A percentile compares a stretch with the other conserved stretches of the same genome.
phyloP scores from a whole-genome alignment of 2,329 filamentous ascomycete species.

The Fusarium sp. region DNA sequence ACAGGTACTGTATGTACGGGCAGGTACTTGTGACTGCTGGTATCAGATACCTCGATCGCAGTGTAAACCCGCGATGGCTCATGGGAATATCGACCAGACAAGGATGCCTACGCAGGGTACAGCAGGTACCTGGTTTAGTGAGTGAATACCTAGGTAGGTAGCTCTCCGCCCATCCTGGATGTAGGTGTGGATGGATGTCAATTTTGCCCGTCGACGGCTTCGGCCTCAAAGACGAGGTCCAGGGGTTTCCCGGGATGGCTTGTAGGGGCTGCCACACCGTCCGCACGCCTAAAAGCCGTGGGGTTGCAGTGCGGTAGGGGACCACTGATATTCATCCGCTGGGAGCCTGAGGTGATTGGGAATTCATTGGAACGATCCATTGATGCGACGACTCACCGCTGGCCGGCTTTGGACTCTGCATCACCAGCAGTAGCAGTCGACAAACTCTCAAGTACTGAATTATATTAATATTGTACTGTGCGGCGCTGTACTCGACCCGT shows the following conservation, averaged over 20 bases:
- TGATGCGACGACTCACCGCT: slow-evolving; percentile 23
- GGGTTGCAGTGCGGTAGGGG: slow-evolving; percentile 36
- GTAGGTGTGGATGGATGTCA: not conserved
- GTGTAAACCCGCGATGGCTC: slow-evolving; percentile 10
- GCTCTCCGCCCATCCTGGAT: no score
- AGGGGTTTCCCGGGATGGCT: slow-evolving; percentile 34
- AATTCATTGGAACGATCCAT: slow-evolving; percentile 1
- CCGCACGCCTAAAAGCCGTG: slow-evolving; percentile 30
- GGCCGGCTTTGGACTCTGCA: no score
- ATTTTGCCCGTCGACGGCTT: slow-evolving; percentile 19
- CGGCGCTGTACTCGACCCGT: not conserved
- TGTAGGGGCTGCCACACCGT: slow-evolving; percentile 31
- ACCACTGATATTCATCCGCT: slow-evolving; percentile 31
- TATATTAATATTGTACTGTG: no score
- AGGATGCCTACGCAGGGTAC: slow-evolving; percentile 22
- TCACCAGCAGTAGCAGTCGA: no score
- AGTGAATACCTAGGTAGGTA: not conserved
- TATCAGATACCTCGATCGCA: slow-evolving; percentile 27
- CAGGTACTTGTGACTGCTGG: slow-evolving; percentile 25
- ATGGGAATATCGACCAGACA: slow-evolving; percentile 19
- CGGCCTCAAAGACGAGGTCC: slow-evolving; percentile 10
- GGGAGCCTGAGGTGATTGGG: slow-evolving; percentile 3
- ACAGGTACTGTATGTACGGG: not conserved
- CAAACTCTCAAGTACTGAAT: not conserved
- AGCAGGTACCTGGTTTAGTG: slow-evolving; percentile 16